Conservation (phyloP, 1,139 yeast species). For the Suhomyces kunorum region DNA sequence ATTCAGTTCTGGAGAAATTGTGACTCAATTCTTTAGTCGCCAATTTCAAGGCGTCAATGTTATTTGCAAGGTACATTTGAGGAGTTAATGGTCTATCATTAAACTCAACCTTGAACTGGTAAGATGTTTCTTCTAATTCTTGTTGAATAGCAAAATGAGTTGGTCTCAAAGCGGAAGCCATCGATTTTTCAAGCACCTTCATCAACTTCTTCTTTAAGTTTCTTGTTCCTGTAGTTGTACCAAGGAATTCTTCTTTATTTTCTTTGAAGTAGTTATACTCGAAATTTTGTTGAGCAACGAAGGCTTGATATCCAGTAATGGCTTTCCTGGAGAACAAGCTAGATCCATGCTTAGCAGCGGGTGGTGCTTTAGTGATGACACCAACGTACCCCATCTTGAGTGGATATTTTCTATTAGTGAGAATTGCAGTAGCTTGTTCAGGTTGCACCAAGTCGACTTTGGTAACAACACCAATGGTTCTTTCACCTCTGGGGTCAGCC, state of each 20-base stretch:
- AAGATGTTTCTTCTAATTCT: slow-evolving; percentile 90
- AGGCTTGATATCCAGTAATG: slow-evolving; percentile 47
- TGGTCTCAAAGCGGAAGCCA: slow-evolving; percentile 88
- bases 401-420: slow-evolving; percentile 82
- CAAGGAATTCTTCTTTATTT: slow-evolving; percentile 58
- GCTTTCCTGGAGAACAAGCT: slow-evolving; percentile 38
- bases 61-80: slow-evolving; percentile 88
- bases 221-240: slow-evolving; percentile 77
- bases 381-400: slow-evolving; percentile 97
- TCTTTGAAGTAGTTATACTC: slow-evolving; percentile 61
- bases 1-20: slow-evolving; percentile 78
- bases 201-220: slow-evolving; percentile 77
- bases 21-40: slow-evolving; percentile 86
- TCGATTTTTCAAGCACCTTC: slow-evolving; percentile 82
- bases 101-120: slow-evolving; percentile 92
- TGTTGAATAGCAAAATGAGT: slow-evolving; percentile 83
- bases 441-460: slow-evolving; percentile 89
- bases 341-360: slow-evolving; percentile 21
- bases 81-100: slow-evolving; percentile 94
- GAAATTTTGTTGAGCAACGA: slow-evolving; percentile 63
- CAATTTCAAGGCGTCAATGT: slow-evolving; percentile 82
- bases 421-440: slow-evolving; percentile 62
- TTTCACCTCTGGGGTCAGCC: slow-evolving; percentile 93
- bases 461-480: slow-evolving; percentile 95
- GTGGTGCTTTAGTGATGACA: slow-evolving; percentile 82